phyloP scores from a whole-genome alignment of 306 rosid species.

The Cucumis hystrix region DNA sequence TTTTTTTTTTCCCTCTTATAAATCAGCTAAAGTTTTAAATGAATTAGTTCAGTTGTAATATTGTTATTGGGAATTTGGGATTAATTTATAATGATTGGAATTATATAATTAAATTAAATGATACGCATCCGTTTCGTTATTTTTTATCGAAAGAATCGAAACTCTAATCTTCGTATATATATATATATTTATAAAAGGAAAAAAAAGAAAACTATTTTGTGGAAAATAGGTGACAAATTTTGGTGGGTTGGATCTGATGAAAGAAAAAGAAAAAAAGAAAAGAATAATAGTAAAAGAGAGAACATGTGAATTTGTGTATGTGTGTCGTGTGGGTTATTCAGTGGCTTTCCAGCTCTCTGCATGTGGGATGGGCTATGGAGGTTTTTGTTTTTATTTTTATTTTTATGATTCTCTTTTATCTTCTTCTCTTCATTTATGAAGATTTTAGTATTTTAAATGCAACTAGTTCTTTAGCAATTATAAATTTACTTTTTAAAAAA shows the following conservation, averaged over 20 bases:
- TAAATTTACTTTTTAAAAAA: not conserved
- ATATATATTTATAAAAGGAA: too few relatives aligned
- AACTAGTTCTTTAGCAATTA: not conserved
- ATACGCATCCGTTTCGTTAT: not conserved
- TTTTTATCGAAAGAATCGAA: too few relatives aligned
- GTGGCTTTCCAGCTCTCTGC: slow-evolving; percentile 7
- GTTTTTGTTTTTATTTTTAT: not conserved
- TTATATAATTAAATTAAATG: not conserved
- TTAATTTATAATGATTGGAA: not conserved
- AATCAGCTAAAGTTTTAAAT: not conserved
- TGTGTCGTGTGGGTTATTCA: not conserved
- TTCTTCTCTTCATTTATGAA: not conserved
- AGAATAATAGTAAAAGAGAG: not conserved
- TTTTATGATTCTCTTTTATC: not conserved
- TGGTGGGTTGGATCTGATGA: not conserved
- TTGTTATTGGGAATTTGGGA: slow-evolving; percentile 1
- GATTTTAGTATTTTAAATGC: not conserved
- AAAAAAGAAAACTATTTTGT: not conserved
- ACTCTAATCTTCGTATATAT: too few relatives aligned
- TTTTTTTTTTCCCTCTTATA: not conserved
- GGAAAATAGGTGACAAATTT: not conserved
- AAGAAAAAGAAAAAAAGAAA: not conserved
- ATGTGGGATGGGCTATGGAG: slow-evolving; percentile 5
- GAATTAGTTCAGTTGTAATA: slow-evolving; percentile 1
- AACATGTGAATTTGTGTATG: not conserved